phyloP scores from a whole-genome alignment of 78 protist species.

The Monocercomonoides exilis region DNA sequence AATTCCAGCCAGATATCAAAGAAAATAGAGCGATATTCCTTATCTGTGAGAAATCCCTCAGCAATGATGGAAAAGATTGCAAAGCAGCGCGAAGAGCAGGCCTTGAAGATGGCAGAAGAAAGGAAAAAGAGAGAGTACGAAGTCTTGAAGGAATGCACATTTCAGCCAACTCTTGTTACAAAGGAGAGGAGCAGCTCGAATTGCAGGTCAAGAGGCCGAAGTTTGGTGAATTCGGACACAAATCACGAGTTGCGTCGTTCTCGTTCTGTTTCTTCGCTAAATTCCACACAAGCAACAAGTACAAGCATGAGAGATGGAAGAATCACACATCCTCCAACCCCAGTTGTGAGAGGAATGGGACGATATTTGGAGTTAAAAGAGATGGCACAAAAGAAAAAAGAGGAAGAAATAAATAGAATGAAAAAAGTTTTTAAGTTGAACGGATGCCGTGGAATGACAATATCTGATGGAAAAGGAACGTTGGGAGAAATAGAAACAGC shows the following conservation, averaged over 20 bases:
- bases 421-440: background rate
- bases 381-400: background rate
- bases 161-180: background rate
- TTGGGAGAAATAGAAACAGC: too few relatives aligned
- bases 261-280: too few relatives aligned
- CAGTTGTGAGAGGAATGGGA: background rate
- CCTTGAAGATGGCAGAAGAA: background rate
- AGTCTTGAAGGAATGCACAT: background rate
- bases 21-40: too few relatives aligned
- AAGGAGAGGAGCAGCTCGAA: background rate
- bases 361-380: background rate
- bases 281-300: too few relatives aligned
- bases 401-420: background rate
- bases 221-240: too few relatives aligned
- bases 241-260: too few relatives aligned
- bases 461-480: too few relatives aligned
- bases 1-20: too few relatives aligned
- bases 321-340: background rate
- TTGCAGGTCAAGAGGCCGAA: too few relatives aligned
- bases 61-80: background rate
- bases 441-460: background rate
- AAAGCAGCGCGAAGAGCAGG: background rate
- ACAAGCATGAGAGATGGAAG: too few relatives aligned
- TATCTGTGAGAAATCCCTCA: too few relatives aligned
- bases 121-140: background rate